These are phyloP conservation scores for Colletotrichum magnum DNA, from an alignment of 2,329 filamentous ascomycete genomes.

Conservation along the genomic window DNA sequence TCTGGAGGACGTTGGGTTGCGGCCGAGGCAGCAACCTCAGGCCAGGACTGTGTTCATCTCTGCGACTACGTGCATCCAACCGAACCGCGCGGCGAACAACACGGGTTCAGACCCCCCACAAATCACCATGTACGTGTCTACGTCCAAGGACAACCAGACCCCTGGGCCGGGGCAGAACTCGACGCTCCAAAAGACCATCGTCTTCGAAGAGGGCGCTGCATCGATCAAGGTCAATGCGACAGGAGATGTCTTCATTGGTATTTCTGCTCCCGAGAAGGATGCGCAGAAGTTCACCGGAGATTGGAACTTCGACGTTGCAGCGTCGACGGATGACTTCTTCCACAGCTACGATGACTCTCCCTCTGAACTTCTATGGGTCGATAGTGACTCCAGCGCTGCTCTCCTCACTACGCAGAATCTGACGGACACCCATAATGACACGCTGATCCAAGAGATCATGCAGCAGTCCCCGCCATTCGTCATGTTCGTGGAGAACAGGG, in stretches of 20 bases:
- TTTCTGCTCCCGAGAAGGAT: constrained; percentile 78
- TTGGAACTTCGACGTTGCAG: constrained; percentile 87
- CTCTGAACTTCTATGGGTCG: constrained; percentile 80
- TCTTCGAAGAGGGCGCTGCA: constrained; percentile 79
- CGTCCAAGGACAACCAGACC: constrained; percentile 70
- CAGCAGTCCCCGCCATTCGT: constrained; percentile 74
- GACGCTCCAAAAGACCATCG: constrained; percentile 59
- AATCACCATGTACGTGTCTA: constrained; percentile 83
- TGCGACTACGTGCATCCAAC: constrained; percentile 88
- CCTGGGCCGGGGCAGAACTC: constrained; percentile 73
- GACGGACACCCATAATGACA: constrained; percentile 67
- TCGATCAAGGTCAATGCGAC: constrained; percentile 73
- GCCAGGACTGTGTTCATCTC: constrained; percentile 80
- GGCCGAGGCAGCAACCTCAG: constrained; percentile 46
- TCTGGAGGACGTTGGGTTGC: constrained; percentile 37
- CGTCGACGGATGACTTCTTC: constrained; percentile 84
- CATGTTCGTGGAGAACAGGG: constrained; percentile 80
- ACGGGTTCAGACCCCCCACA: constrained; percentile 73
- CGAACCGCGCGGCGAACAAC: constrained; percentile 65
- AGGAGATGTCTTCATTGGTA: constrained; percentile 80
- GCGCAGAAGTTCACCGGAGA: constrained; percentile 69
- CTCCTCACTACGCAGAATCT: constrained; percentile 84
- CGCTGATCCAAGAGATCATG: constrained; percentile 69
- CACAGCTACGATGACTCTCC: constrained; percentile 72
- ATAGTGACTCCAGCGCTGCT: constrained; percentile 85